Evolutionary conservation across 2,329 filamentous ascomycete species (phyloP).

Genomic region (Zarea fungicola): DNA sequence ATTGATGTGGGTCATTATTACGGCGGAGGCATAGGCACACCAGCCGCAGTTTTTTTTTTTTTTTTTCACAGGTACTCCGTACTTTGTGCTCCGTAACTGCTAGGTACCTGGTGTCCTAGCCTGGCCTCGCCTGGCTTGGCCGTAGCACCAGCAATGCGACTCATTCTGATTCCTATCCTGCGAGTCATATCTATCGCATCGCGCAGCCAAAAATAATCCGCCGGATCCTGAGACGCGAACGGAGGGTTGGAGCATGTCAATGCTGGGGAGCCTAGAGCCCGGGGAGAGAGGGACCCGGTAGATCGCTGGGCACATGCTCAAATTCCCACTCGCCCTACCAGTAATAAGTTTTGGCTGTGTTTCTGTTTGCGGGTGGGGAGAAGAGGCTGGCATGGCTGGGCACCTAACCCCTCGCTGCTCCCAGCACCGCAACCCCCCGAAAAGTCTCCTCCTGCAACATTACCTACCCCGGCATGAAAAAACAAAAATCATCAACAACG

Average conservation of each 20-base stretch:
- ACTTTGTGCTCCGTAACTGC: neutral
- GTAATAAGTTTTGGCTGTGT: no score
- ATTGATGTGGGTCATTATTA: neutral
- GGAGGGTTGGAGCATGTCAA: neutral
- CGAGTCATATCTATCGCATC: conserved; percentile 3
- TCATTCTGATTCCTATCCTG: neutral
- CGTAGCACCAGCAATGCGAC: neutral
- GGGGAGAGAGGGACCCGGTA: conserved; percentile 7
- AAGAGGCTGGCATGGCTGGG: conserved; percentile 1
- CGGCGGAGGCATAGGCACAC: conserved; percentile 9
- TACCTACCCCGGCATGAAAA: neutral
- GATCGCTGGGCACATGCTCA: neutral
- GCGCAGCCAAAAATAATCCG: neutral
- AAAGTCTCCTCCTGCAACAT: conserved; percentile 11
- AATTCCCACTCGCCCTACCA: neutral
- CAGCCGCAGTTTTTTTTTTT: conserved; percentile 7
- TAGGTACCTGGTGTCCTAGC: no score
- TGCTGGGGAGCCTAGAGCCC: neutral
- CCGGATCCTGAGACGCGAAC: conserved; percentile 6
- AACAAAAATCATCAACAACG: neutral
- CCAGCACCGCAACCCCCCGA: neutral
- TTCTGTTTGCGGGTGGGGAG: conserved; percentile 10
- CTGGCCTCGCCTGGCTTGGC: no score
- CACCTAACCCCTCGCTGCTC: conserved; percentile 4
- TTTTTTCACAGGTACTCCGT: neutral